Percentiles rank a stretch among this genome's conserved stretches.
These are phyloP conservation scores for Boletus patriciae DNA, from an alignment of 768 basidiomycete species.

Conservation along the genomic window DNA sequence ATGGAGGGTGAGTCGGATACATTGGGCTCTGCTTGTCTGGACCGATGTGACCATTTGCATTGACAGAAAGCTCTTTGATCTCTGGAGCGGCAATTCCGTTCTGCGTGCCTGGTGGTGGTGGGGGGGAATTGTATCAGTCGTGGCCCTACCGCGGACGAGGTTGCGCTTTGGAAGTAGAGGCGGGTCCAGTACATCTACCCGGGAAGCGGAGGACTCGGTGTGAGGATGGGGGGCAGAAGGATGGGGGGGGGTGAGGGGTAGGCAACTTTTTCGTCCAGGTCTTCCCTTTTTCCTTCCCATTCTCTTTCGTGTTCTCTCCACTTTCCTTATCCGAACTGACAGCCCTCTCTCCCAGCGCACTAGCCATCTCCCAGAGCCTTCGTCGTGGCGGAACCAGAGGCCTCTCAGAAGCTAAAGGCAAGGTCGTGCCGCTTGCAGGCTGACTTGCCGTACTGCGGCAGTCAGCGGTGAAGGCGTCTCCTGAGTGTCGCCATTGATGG, in stretches of 20 bases:
- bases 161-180: constrained; percentile 56
- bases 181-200: constrained; percentile 22
- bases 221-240: constrained; percentile 25
- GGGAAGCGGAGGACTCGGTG: constrained; percentile 16
- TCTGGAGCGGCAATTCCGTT: background rate
- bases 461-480: background rate
- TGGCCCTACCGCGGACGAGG: constrained; percentile 34
- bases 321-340: constrained; percentile 52
- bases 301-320: constrained; percentile 25
- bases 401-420: constrained; percentile 35
- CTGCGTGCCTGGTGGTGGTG: constrained; percentile 1
- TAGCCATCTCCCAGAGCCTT: constrained; percentile 69
- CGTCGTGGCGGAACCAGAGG: constrained; percentile 66
- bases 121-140: constrained; percentile 7
- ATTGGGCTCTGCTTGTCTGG: constrained; percentile 8
- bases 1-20: constrained; percentile 16
- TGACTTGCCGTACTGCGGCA: constrained; percentile 2
- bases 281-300: constrained; percentile 32
- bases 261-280: constrained; percentile 17
- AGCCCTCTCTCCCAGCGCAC: constrained; percentile 58
- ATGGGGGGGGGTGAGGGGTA: constrained; percentile 27
- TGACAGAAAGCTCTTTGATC: background rate
- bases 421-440: background rate
- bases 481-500: too few relatives aligned
- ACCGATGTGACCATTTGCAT: constrained; percentile 4